Evolutionary conservation across 148 eudicot genomes (phyloP).

Genomic region (Spergularia bocconei): DNA sequence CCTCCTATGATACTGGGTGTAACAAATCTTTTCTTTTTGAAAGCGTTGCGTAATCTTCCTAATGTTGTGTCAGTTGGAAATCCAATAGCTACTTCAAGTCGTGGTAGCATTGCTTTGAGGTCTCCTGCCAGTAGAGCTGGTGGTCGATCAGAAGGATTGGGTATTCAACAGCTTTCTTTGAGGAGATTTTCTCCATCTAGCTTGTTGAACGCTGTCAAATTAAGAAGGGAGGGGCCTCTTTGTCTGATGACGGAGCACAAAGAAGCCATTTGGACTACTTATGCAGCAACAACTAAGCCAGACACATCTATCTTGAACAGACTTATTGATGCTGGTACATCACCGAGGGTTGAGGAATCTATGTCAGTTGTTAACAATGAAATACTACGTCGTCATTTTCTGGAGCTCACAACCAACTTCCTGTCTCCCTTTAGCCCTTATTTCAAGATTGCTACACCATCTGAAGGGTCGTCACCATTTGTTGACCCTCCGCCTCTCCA

Average conservation of each 20-base stretch:
- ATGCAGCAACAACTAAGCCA: conserved; percentile 75
- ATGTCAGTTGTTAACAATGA: conserved; percentile 99
- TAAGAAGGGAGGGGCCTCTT: conserved; percentile 94
- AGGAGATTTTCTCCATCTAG: conserved; percentile 78
- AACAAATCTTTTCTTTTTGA: conserved; percentile 85
- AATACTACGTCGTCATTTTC: conserved; percentile 88
- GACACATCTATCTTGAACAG: conserved; percentile 93
- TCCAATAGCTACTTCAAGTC: conserved; percentile 59
- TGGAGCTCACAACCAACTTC: conserved; percentile 95
- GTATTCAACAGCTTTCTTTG: conserved; percentile 54
- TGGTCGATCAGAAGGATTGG: conserved; percentile 54
- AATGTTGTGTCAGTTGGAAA: conserved; percentile 88
- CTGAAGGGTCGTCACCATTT: conserved; percentile 87
- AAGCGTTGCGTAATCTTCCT: conserved; percentile 78
- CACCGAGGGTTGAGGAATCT: conserved; percentile 89
- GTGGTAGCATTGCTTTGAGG: conserved; percentile 44
- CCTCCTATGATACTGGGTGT: conserved; percentile 95
- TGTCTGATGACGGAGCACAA: conserved; percentile 94
- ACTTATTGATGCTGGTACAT: conserved; percentile 91
- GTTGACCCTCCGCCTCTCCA: conserved; percentile 83
- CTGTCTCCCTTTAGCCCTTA: conserved; percentile 94
- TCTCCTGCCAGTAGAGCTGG: conserved; percentile 44
- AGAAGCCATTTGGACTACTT: conserved; percentile 90
- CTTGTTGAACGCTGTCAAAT: conserved; percentile 78
- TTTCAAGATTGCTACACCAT: conserved; percentile 80